Percentiles rank a stretch among this genome's conserved stretches.
These are phyloP conservation scores for Drechslerella coelobrocha DNA, from an alignment of 2,329 filamentous ascomycete species.

Conservation along the genomic window DNA sequence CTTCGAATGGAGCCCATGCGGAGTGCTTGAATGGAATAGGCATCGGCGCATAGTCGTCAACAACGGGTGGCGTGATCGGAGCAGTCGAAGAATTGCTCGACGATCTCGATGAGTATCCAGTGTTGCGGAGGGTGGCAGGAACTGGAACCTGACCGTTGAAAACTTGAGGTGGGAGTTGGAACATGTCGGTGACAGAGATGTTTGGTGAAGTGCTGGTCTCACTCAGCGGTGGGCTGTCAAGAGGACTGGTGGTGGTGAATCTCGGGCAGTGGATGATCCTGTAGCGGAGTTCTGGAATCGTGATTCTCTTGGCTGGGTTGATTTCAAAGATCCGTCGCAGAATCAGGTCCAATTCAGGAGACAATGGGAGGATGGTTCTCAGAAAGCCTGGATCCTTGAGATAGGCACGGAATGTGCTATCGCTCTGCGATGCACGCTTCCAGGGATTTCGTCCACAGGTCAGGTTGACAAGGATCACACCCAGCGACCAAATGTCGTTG, in stretches of 20 bases:
- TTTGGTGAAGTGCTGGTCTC: conserved; percentile 52
- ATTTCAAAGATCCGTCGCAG: conserved; percentile 85
- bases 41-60: conserved; percentile 52
- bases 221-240: conserved; percentile 53
- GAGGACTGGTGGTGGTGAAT: conserved; percentile 67
- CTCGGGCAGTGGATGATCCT: conserved; percentile 77
- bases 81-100: conserved; percentile 53
- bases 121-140: conserved; percentile 52
- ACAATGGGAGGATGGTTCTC: conserved; percentile 88
- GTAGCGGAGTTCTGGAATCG: conserved; percentile 77
- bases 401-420: conserved; percentile 93
- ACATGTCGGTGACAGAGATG: conserved; percentile 53
- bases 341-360: conserved; percentile 86
- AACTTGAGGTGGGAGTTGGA: conserved; percentile 51
- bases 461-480: conserved; percentile 95
- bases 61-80: conserved; percentile 50
- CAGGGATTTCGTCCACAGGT: conserved; percentile 98
- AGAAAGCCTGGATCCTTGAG: conserved; percentile 84
- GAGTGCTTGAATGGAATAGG: conserved; percentile 45
- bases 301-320: conserved; percentile 82
- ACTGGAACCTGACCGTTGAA: conserved; percentile 52
- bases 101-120: conserved; percentile 52
- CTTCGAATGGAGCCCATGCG: conserved; percentile 44
- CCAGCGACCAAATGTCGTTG: conserved; percentile 98
- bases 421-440: conserved; percentile 93